Conservation (phyloP, 1,284 basidiomycete species). For the Phlebopus sp. region DNA sequence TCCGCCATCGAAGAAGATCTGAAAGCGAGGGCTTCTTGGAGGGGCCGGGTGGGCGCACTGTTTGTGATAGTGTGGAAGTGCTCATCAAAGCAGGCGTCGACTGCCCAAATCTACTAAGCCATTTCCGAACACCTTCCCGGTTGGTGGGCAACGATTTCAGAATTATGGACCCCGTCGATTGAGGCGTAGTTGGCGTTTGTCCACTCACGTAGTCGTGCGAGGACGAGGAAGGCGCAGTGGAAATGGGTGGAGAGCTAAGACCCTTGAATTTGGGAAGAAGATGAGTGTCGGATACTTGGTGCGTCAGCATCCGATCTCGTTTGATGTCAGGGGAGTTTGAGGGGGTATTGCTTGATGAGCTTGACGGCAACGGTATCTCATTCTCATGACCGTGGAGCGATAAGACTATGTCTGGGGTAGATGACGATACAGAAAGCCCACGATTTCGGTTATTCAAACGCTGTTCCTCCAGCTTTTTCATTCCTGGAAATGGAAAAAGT, state of each 20-base stretch:
- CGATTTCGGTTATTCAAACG: conserved; percentile 53
- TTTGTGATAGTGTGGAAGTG: conserved; percentile 31
- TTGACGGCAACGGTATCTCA: conserved; percentile 41
- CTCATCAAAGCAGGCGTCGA: conserved; percentile 41
- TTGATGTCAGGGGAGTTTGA: conserved; percentile 47
- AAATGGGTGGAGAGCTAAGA: conserved; percentile 38
- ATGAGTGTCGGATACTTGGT: conserved; percentile 66
- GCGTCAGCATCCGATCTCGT: conserved; percentile 61
- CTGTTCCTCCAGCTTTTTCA: conserved; percentile 73
- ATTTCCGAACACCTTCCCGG: conserved; percentile 71
- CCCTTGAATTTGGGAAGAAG: conserved; percentile 52
- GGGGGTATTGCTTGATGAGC: conserved; percentile 49
- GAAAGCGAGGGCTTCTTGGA: conserved; percentile 63
- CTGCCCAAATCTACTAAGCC: conserved; percentile 59
- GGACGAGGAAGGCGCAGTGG: conserved; percentile 43
- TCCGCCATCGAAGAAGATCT: conserved; percentile 54
- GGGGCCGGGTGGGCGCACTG: conserved; percentile 27
- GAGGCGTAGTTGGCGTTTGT: conserved; percentile 36
- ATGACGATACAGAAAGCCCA: conserved; percentile 51
- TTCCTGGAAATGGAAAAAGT: conserved; percentile 86
- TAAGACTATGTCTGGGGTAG: conserved; percentile 60
- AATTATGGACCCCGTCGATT: conserved; percentile 37
- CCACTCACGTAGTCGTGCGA: conserved; percentile 50
- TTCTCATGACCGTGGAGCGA: conserved; percentile 44
- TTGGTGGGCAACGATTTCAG: conserved; percentile 63